A percentile compares a stretch with the other conserved stretches of the same genome.
phyloP scores from a whole-genome alignment of 306 rosid genomes.

The Vigna reflexopilosa region DNA sequence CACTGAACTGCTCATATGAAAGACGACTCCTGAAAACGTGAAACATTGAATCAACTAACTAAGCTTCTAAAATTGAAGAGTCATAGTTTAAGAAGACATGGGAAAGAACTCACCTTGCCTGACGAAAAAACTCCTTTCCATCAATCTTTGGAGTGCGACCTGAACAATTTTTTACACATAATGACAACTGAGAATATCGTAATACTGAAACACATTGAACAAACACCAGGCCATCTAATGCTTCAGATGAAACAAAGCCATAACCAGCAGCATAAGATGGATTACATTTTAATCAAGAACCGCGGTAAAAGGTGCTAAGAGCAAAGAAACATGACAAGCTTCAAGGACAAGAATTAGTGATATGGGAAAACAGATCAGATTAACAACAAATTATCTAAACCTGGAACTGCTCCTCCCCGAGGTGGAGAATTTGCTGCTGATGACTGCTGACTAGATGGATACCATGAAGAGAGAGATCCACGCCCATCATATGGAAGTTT shows the following conservation, averaged over 20 bases:
- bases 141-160: constrained; percentile 94
- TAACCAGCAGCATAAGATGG: constrained; percentile 1
- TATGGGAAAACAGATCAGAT: background rate
- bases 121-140: constrained; percentile 98
- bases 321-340: background rate
- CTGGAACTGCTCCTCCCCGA: constrained; percentile 68
- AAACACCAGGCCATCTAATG: background rate
- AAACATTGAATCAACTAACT: constrained; percentile 35
- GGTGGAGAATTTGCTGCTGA: constrained; percentile 99
- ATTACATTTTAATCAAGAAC: constrained; percentile 29
- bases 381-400: constrained; percentile 51
- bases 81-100: constrained; percentile 7
- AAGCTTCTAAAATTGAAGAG: constrained; percentile 31
- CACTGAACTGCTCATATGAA: constrained; percentile 97
- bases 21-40: constrained; percentile 84
- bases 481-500: constrained; percentile 71
- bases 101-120: constrained; percentile 71
- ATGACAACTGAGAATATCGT: constrained; percentile 28
- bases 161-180: constrained; percentile 43
- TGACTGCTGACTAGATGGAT: constrained; percentile 97
- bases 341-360: constrained; percentile 25
- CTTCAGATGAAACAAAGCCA: constrained; percentile 1
- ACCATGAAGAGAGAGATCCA: constrained; percentile 75
- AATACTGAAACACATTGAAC: constrained; percentile 11
- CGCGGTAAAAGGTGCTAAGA: background rate